Evolutionary conservation across 2,329 filamentous ascomycete genomes (phyloP), one percentile per base, ranked within the genome.

Genomic region (Aspergillus brunneoviolaceus): DNA sequence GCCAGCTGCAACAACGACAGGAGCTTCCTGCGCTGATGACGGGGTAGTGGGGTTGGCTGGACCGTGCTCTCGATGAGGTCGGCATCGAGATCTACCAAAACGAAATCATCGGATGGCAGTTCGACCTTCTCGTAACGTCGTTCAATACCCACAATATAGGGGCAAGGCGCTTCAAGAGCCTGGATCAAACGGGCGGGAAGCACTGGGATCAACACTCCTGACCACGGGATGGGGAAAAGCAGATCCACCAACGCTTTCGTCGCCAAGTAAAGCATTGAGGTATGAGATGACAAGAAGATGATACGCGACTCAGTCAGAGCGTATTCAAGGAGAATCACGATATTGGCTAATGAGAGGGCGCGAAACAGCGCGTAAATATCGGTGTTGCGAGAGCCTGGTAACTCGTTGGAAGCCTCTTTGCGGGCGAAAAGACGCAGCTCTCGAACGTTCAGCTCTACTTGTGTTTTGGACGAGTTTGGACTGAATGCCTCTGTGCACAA

Each of bases 101-200:
- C 93, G 74, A 94, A 98, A 72, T 98, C 95, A 69, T 98, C 95
- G 6, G 96, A 92, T 0, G 95, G 95, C 48, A 98, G 84, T 57
- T 79, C 77, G 29, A 78, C 70, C 59, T 78, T 78, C 57, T 78
- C 76, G 72, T 98, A 98, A 59, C 93, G 87, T 66, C 93, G 86
- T 78, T 99, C 95, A 60, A 99, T 91, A 52, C 95, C 95, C 49
- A 98, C 92, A 66, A 99, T 96, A 70, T 98, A 99, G 0, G 95
- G 95, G 69, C 95, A 98, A 2, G 94, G 94, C 1, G 94, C 94
- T 69, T 98, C 95, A 19, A 99, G 84, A 2, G 92, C 94, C 56
- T 95, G 93, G 10, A 99, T 83, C 23, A 99, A 81, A 39, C 94
- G 87, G 9, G 92, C 91, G 5, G 94, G 94, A 9, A 99, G 83